Evolutionary conservation across 768 basidiomycete species (phyloP).

Genomic region (Panaeolus cyanescens): DNA sequence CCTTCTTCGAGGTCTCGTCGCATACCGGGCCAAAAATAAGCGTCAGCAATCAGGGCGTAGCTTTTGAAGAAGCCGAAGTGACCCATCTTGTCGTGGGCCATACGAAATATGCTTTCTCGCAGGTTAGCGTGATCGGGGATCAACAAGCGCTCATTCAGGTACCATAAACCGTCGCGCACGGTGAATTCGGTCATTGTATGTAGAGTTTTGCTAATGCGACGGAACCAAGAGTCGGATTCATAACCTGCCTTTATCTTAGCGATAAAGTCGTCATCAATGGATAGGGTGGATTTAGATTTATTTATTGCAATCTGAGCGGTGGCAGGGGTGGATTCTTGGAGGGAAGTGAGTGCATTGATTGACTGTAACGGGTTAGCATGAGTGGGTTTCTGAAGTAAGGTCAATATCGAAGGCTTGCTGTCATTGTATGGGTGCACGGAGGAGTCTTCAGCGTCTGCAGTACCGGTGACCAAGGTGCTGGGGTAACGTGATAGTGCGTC

Average conservation of each 20-base stretch:
- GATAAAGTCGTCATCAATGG: constrained; percentile 2
- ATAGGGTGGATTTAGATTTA: background rate
- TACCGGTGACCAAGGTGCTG: background rate
- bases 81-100: constrained; percentile 29
- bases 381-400: background rate
- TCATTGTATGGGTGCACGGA: background rate
- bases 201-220: background rate
- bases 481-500: constrained; percentile 3
- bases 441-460: background rate
- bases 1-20: constrained; percentile 23
- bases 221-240: background rate
- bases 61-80: constrained; percentile 37
- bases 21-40: constrained; percentile 38
- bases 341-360: background rate
- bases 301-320: no score
- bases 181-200: constrained; percentile 2
- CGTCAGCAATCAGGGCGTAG: constrained; percentile 18
- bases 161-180: background rate
- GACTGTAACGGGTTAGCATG: background rate
- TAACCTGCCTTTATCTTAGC: background rate
- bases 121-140: background rate
- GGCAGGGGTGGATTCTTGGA: background rate
- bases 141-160: background rate
- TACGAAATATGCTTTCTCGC: constrained; percentile 19
- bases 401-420: background rate